Evolutionary conservation across 257 asterid species (phyloP).

Genomic region (Salvia splendens): DNA sequence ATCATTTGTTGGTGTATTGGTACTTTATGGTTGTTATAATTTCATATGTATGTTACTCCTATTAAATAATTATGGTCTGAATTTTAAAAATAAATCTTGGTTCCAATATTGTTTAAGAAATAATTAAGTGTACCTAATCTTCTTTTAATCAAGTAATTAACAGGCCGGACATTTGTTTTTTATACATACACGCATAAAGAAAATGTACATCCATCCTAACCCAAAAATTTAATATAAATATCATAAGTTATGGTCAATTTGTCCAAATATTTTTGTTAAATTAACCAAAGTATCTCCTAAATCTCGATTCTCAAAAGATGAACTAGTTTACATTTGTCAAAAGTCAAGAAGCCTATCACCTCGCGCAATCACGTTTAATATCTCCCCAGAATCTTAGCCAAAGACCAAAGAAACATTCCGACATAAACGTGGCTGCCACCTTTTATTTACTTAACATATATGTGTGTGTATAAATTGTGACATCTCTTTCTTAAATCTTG

Average conservation of each 20-base stretch:
- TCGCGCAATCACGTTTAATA: constrained; percentile 69
- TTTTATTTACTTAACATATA: constrained; percentile 24
- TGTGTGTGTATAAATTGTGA: constrained; percentile 32
- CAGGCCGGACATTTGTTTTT: no score
- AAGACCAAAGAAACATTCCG: constrained; percentile 38
- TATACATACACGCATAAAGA: no score
- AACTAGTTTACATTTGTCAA: constrained; percentile 3
- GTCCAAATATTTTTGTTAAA: no score
- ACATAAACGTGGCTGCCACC: constrained; percentile 55
- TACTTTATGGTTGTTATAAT: background rate
- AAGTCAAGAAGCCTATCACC: constrained; percentile 36
- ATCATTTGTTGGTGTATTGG: no score
- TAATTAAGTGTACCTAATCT: background rate
- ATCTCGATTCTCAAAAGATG: background rate
- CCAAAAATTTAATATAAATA: no score
- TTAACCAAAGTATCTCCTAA: background rate
- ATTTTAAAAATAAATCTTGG: no score
- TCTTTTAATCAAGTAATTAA: background rate
- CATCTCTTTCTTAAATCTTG: background rate
- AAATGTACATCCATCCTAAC: no score
- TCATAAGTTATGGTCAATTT: no score
- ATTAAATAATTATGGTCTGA: background rate
- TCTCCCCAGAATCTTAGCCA: constrained; percentile 31
- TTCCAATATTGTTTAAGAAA: no score
- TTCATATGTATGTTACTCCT: background rate